These are phyloP conservation scores for Sporothrix globosa DNA, from an alignment of 2,329 filamentous ascomycete genomes.

Conservation along the genomic window DNA sequence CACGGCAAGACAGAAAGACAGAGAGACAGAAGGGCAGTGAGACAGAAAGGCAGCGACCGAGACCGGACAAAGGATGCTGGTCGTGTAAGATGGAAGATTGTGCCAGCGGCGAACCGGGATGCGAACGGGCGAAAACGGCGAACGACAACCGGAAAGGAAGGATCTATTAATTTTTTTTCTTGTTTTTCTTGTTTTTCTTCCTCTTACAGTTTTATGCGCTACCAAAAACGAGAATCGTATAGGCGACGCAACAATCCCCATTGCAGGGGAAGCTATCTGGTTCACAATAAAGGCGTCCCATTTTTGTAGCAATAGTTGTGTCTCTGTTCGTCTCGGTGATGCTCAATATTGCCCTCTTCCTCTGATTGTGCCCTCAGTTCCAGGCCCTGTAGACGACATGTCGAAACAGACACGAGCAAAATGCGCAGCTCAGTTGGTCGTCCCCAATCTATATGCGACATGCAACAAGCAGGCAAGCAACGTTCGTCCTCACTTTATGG, in stretches of 20 bases:
- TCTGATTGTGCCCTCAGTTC: not conserved
- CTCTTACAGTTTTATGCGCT: not conserved
- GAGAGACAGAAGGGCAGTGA: too few species aligned
- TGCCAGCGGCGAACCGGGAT: constrained; percentile 6
- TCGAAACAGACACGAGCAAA: not conserved
- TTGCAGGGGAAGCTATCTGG: not conserved
- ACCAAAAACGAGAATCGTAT: not conserved
- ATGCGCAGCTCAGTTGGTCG: not conserved
- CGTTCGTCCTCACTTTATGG: not conserved
- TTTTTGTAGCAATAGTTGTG: not conserved
- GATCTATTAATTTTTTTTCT: constrained; percentile 6
- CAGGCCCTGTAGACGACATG: not conserved
- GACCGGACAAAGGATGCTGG: not conserved
- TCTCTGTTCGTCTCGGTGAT: not conserved
- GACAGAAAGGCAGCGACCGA: not conserved
- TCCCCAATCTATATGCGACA: constrained; percentile 18
- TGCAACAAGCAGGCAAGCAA: not conserved
- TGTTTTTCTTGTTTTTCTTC: not conserved
- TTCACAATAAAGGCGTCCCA: not conserved
- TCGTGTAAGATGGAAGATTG: not conserved
- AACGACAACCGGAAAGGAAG: constrained; percentile 5
- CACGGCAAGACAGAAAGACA: too few species aligned
- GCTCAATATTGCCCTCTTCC: not conserved
- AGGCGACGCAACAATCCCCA: not conserved
- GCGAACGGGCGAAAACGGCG: constrained; percentile 18